Evolutionary conservation across 495 filamentous ascomycete species (phyloP).

Genomic region (Lepidopterella palustris): DNA sequence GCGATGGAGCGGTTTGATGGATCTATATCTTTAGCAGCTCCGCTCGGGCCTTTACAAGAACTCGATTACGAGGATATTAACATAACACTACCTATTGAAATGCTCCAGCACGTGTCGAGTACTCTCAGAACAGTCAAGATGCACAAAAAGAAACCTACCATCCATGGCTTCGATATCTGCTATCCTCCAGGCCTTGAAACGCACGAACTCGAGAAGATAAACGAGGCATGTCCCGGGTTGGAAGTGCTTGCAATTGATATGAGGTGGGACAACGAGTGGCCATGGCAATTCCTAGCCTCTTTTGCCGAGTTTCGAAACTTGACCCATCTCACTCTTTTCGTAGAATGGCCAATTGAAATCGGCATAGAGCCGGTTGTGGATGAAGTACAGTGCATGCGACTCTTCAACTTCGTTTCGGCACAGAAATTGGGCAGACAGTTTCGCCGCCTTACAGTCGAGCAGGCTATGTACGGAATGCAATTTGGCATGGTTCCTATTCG

Average conservation of each 20-base stretch:
- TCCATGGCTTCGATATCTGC: neutral
- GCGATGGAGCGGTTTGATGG: neutral
- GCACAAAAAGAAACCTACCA: neutral
- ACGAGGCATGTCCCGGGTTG: neutral
- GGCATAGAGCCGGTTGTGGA: neutral
- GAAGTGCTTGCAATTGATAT: neutral
- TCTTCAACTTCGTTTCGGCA: neutral
- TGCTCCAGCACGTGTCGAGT: neutral
- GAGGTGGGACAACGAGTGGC: neutral
- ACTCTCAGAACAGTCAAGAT: neutral
- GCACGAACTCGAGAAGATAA: neutral
- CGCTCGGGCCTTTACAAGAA: neutral
- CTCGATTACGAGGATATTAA: neutral
- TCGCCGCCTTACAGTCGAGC: neutral
- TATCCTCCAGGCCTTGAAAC: neutral
- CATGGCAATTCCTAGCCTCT: neutral
- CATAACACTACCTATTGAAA: neutral
- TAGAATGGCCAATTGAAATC: neutral
- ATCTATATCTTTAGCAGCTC: neutral
- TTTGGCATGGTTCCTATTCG: neutral
- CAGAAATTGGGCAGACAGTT: neutral
- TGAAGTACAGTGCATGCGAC: neutral
- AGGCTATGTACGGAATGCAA: neutral
- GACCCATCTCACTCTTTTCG: neutral
- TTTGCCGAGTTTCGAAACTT: neutral